Base-by-base conservation (phyloP, 176 grass and related monocot species). In the Poa annua region DNA sequence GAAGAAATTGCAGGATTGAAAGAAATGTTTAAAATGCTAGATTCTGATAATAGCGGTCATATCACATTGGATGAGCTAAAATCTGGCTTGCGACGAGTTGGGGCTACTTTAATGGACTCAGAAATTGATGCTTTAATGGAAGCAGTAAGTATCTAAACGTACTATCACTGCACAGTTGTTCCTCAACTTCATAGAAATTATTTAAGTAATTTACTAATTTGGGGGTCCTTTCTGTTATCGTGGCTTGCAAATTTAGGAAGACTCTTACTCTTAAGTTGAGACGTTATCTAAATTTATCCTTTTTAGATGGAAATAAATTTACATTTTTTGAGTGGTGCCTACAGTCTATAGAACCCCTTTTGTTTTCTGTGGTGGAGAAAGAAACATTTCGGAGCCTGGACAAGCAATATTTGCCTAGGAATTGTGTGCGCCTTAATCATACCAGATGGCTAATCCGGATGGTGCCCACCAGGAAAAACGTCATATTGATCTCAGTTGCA, bases 21-120 rank as follows among this genome's bases (percentile, higher is more conserved):
- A 84, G 92, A 91, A 81, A 94, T 94, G 92, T 94, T 94, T 69
- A 94, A 94, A 88, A 94, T 94, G 92, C 77, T 94, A 59, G 92
- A 94, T 76, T 78, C 41, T 13, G 92, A 94, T 82, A 94, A 94
- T 29, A 94, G 92, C 36, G 92, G 88, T 33, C 88, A 94, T 77
- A 94, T 94, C 57, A 94, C 92, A 64, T 69, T 91, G 45, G 92
- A 94, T 25, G 92, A 94, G 80, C 77, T 94, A 76, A 94, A 91
- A 86, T 80, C 59, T 69, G 92, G 92, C 51, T 78, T 94, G 59
- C 79, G 84, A 12, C 80, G 87, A 88, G 92, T 91, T 72, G 92
- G 92, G 42, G 92, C 92, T 77, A 94, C 79, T 63, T 85, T 94
- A 29, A 91, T 86, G 83, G 92, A 94, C 53, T 86, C 88, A 44